phyloP scores from a whole-genome alignment of 208 protist species.

The Trypanosoma congolense region DNA sequence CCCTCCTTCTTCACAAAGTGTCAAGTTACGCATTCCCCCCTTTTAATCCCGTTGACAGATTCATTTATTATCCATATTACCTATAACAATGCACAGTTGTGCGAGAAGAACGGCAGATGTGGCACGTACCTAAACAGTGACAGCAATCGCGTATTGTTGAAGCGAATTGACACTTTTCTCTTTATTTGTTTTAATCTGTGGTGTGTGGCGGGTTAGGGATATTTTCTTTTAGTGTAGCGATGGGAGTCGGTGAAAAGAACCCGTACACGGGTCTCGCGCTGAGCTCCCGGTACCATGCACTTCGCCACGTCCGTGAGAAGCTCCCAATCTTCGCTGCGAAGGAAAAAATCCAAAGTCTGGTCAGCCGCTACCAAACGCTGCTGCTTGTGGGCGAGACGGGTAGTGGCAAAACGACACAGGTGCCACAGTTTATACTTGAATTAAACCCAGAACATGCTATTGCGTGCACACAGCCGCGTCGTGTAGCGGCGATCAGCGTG shows the following conservation, averaged over 20 bases:
- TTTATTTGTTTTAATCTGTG: conserved; percentile 16
- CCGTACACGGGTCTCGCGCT: conserved; percentile 48
- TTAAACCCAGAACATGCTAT: conserved; percentile 64
- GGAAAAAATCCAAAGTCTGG: conserved; percentile 77
- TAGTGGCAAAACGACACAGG: conserved; percentile 94
- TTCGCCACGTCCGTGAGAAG: conserved; percentile 47
- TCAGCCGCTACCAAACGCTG: conserved; percentile 85
- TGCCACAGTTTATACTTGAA: conserved; percentile 94
- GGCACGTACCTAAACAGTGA: too few species aligned
- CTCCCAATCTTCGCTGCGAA: conserved; percentile 77
- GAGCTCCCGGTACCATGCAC: conserved; percentile 45
- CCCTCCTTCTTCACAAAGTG: too few species aligned
- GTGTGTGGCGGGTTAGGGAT: not conserved
- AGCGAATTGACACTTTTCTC: conserved; percentile 18
- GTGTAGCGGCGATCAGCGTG: conserved; percentile 97
- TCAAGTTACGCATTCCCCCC: too few species aligned
- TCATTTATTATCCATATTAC: too few species aligned
- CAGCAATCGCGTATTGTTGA: too few species aligned
- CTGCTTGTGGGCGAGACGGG: conserved; percentile 93
- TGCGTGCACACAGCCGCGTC: conserved; percentile 96
- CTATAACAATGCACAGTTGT: too few species aligned
- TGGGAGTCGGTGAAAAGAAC: conserved; percentile 16
- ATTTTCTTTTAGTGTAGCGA: conserved; percentile 3
- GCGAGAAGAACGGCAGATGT: too few species aligned
- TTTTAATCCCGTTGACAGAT: too few species aligned